These are phyloP conservation scores for Pichia sp. DNA, from an alignment of 1,139 yeast genomes.

Conservation along the genomic window DNA sequence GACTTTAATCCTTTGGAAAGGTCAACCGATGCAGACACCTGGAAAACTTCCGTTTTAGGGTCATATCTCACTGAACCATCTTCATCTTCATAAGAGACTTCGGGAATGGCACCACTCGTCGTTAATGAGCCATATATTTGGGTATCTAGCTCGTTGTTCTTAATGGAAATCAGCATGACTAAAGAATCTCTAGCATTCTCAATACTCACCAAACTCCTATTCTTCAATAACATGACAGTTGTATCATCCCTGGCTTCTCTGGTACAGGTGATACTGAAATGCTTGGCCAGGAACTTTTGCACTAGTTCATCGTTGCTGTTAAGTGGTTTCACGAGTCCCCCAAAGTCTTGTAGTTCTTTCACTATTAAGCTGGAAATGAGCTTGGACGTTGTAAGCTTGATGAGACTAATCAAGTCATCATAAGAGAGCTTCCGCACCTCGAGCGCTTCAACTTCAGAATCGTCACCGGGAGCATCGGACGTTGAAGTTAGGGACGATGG, in stretches of 20 bases:
- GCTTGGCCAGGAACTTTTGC: slow-evolving; percentile 18
- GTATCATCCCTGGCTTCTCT: slow-evolving; percentile 12
- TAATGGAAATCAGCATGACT: slow-evolving; percentile 21
- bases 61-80: slow-evolving; percentile 20
- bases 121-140: slow-evolving; percentile 25
- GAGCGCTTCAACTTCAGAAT: not conserved
- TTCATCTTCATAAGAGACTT: slow-evolving; percentile 20
- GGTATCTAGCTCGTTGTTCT: slow-evolving; percentile 19
- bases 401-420: slow-evolving; percentile 41
- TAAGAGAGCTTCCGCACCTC: slow-evolving; percentile 28
- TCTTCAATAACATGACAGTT: slow-evolving; percentile 23
- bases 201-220: slow-evolving; percentile 23
- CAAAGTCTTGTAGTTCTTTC: slow-evolving; percentile 45
- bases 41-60: slow-evolving; percentile 22
- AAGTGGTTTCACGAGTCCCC: slow-evolving; percentile 32
- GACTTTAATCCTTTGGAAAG: too few relatives aligned
- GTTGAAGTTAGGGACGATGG: not conserved
- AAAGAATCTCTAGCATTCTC: slow-evolving; percentile 25
- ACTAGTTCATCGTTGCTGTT: slow-evolving; percentile 17
- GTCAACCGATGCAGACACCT: slow-evolving; percentile 22
- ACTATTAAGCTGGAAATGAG: slow-evolving; percentile 58
- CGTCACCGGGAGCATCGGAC: not conserved
- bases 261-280: slow-evolving; percentile 12
- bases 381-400: slow-evolving; percentile 49
- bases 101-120: slow-evolving; percentile 19